Conservation (phyloP, 148 eudicot genomes). For the Beta vulgaris region DNA sequence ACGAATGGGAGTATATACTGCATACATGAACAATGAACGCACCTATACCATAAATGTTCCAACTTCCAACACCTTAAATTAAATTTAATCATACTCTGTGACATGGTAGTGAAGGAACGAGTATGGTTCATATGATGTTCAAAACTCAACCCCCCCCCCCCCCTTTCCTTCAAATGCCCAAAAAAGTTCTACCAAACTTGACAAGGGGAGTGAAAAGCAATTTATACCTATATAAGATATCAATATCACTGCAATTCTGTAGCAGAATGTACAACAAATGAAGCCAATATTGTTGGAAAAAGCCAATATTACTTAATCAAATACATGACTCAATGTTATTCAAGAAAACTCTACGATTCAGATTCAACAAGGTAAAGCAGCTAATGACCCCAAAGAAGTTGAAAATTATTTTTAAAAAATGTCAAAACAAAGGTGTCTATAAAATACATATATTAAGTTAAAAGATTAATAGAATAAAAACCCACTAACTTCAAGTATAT, state of each 20-base stretch:
- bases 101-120: not conserved
- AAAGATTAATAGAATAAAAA: slow-evolving; percentile 14
- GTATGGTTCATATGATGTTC: not conserved
- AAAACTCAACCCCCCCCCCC: not conserved
- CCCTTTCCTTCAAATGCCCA: no score
- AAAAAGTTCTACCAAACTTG: no score
- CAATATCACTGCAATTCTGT: not conserved
- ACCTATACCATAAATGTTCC: no score
- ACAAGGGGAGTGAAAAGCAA: not conserved
- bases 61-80: no score
- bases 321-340: not conserved
- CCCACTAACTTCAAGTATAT: slow-evolving; percentile 80
- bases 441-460: slow-evolving; percentile 9
- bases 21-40: no score
- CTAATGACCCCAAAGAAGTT: slow-evolving; percentile 1
- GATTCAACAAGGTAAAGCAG: slow-evolving; percentile 8
- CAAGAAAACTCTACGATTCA: not conserved
- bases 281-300: not conserved
- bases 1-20: no score
- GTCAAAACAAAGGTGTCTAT: slow-evolving; percentile 5
- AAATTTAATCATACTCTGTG: not conserved
- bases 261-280: not conserved
- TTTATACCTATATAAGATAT: not conserved
- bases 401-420: not conserved
- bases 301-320: no score